Evolutionary conservation across 306 rosid species (phyloP), one percentile per base, ranked within the genome.

Genomic region (Cicer judaicum): DNA sequence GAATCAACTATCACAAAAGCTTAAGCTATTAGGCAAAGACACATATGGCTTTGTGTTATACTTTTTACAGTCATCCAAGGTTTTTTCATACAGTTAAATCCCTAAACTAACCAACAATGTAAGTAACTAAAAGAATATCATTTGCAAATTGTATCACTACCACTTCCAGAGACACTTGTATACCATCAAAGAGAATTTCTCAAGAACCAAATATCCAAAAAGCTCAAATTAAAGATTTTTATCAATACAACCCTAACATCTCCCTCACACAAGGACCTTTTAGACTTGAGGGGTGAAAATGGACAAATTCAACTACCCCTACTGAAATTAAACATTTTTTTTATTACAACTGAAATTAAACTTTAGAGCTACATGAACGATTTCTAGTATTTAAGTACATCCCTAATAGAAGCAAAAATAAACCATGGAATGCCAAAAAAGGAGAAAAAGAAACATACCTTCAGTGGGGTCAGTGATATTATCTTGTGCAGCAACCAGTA

Each of bases 381-480:
- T 36, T 48, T 38, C 18, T 48, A 12, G 53, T 56, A 61, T 10
- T 52, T 6, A 41, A 77, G 60, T 47, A 57, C 69, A 67, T 44
- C 41, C 70, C 9, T 12, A 48, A 69, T 12, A 54, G 59, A 19
- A 67, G 6, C 63, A 74, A 76, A 67, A 16, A 29, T 29, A 21
- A 70, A 74, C 19, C 14, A 41, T 42, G 21, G 62, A 72, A 81
- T 68, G 72, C 38, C 68, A 61, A 57, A 14, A 65, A 6, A 44
- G 36, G 36, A 4, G 7, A n/a, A n/a, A 70, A 21, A 34, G 21
- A 44, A 63, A 19, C 5, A 70, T 74, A 91, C 98, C 97, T 91
- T 94, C 98, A 2, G 10, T 59, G 5, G 86, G 84, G 15, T 76
- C 1, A 7, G 92, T 89, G 39, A 71, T 59, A 41, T n/a, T 3